Conservation (phyloP, 768 basidiomycete genomes). For the Suillus discolor region DNA sequence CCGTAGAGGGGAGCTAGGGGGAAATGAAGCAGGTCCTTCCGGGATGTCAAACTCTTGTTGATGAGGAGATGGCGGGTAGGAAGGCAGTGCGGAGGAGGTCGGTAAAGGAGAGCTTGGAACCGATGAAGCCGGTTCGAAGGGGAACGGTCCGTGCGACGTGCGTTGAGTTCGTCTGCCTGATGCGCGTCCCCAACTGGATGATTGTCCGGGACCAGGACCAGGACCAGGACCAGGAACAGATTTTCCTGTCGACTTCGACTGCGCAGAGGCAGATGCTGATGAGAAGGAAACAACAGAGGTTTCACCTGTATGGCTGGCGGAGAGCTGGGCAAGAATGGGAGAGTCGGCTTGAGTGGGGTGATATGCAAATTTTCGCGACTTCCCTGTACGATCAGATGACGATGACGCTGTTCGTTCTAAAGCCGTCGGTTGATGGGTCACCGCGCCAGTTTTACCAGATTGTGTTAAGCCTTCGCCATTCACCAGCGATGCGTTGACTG, state of each 20-base stretch:
- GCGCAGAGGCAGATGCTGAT: slow-evolving; percentile 31
- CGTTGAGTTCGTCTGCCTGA: slow-evolving; percentile 43
- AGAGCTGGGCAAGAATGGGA: slow-evolving; percentile 25
- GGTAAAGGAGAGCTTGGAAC: slow-evolving; percentile 42
- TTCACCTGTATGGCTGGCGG: slow-evolving; percentile 41
- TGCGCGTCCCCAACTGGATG: slow-evolving; percentile 62
- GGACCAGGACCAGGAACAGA: slow-evolving; percentile 32
- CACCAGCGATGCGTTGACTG: slow-evolving; percentile 18
- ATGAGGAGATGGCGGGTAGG: slow-evolving; percentile 11
- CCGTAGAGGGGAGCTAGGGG: slow-evolving; percentile 23
- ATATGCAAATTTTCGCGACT: slow-evolving; percentile 12
- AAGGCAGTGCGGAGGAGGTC: slow-evolving; percentile 21
- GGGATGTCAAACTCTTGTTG: slow-evolving; percentile 8
- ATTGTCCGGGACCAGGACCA: slow-evolving; percentile 40
- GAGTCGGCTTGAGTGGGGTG: slow-evolving; percentile 22
- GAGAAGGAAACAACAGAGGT: slow-evolving; percentile 36
- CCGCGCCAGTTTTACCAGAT: slow-evolving; percentile 4
- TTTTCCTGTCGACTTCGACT: slow-evolving; percentile 41
- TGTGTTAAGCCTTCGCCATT: slow-evolving; percentile 11
- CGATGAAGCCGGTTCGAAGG: slow-evolving; percentile 70
- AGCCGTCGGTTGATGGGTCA: slow-evolving; percentile 19
- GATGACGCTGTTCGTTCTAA: slow-evolving; percentile 29
- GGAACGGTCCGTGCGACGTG: slow-evolving; percentile 60
- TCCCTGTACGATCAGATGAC: slow-evolving; percentile 26
- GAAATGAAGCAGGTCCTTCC: slow-evolving; percentile 16